These are phyloP conservation scores for Pseudonectria foliicola DNA, from an alignment of 2,329 filamentous ascomycete species.

Conservation along the genomic window DNA sequence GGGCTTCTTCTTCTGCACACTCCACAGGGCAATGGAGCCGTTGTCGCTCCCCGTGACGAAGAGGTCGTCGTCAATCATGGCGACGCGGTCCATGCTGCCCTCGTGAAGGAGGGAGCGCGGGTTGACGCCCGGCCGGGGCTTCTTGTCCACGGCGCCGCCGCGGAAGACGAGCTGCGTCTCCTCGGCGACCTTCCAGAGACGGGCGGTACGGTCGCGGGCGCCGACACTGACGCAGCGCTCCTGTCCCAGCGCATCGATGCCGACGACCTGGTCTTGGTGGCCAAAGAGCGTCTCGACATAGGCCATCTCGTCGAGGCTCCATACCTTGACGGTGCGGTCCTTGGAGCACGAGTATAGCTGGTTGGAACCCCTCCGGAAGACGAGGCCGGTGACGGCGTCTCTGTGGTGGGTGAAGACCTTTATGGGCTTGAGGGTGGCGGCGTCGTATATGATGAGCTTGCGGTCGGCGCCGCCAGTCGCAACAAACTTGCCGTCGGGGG, in stretches of 20 bases:
- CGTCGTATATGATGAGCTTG: constrained; percentile 82
- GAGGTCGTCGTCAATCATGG: constrained; percentile 78
- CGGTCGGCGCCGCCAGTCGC: constrained; percentile 84
- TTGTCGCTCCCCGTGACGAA: constrained; percentile 95
- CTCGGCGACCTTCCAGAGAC: constrained; percentile 93
- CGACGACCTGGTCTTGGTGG: constrained; percentile 84
- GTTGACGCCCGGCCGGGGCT: constrained; percentile 34
- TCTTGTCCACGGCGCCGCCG: constrained; percentile 62
- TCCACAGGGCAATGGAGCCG: constrained; percentile 81
- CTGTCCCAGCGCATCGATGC: constrained; percentile 73
- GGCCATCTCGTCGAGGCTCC: constrained; percentile 84
- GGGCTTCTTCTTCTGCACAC: constrained; percentile 88
- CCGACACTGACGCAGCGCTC: constrained; percentile 91
- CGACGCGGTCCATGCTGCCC: constrained; percentile 85
- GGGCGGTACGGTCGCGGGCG: constrained; percentile 80
- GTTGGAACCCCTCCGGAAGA: constrained; percentile 81
- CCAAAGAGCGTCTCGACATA: constrained; percentile 96
- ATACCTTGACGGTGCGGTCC: constrained; percentile 92
- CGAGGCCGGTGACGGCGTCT: constrained; percentile 76
- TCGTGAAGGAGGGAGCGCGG: constrained; percentile 55
- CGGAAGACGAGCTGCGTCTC: constrained; percentile 94
- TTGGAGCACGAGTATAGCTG: constrained; percentile 87
- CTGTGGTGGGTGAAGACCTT: constrained; percentile 88
- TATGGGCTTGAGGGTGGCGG: constrained; percentile 67
- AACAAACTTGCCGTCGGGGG: constrained; percentile 81